Evolutionary conservation across 148 eudicot genomes (phyloP), one percentile per base, ranked within the genome.

Genomic region (Diospyros kaki): DNA sequence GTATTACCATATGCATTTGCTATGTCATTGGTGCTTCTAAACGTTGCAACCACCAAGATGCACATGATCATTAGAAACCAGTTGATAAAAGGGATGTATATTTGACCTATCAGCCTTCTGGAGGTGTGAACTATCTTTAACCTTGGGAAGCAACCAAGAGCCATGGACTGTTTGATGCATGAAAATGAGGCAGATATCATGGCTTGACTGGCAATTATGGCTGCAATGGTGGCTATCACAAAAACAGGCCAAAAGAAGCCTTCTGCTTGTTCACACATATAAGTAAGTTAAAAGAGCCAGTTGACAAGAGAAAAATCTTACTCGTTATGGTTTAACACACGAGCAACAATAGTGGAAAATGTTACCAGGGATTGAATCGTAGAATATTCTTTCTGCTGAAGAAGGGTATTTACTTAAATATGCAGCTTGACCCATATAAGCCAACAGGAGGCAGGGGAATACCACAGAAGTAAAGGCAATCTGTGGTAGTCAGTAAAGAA

Each of bases 121-220:
- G 99, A 95, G 50, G 99, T 95, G 89, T 95, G 99, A 70, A 95
- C 72, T 3, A 95, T 81, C 84, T 95, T 95, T 82, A 95, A 40
- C 81, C 97, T 84, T 2, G 99, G 99, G 78, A 95, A 95, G 82
- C 99, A 95, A 64, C 97, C 97, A 39, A 95, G 88, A 62, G 96
- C 90, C 92, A 90, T 92, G 60, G 98, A 75, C 77, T 95, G 97
- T 80, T 95, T 95, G 67, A 92, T 79, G 76, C 90, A 87, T 0
- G 99, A 92, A 78, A 95, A 95, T 13, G 99, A 89, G 45, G 97
- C 99, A 18, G 99, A 95, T 53, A 95, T 95, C 99, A 95, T 95
- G 73, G 99, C 97, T 80, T 95, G 99, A 76, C 99, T 95, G 38
- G 99, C 97, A 76, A 95, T 92, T 64, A 92, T 65, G 18, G 97